phyloP scores from a whole-genome alignment of 148 eudicot species.

The Gaultheria prostrata region DNA sequence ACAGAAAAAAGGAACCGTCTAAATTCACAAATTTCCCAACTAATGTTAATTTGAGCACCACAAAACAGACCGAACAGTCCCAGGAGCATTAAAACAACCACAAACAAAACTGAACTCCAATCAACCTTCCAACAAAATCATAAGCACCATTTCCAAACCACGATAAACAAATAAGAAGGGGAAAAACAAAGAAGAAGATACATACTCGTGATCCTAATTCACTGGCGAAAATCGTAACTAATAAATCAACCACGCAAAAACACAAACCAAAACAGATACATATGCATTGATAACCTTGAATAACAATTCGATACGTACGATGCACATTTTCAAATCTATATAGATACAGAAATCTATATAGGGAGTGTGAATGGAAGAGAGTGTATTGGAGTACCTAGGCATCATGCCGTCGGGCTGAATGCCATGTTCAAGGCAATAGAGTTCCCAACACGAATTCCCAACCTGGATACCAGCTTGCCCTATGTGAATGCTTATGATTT shows the following conservation, averaged over 20 bases:
- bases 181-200: not conserved
- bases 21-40: not conserved
- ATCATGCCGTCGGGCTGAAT: constrained; percentile 52
- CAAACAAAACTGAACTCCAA: not conserved
- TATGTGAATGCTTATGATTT: constrained; percentile 52
- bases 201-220: not conserved
- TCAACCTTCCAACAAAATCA: not conserved
- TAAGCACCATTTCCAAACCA: not conserved
- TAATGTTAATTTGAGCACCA: not conserved
- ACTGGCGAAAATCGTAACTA: too few relatives aligned
- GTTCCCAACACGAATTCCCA: constrained; percentile 62
- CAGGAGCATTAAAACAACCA: not conserved
- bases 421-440: constrained; percentile 54
- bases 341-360: not conserved
- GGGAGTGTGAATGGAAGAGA: not conserved
- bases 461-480: constrained; percentile 63
- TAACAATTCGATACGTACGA: not conserved
- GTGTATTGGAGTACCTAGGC: constrained; percentile 39
- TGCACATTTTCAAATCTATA: not conserved
- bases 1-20: not conserved
- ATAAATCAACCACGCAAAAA: not conserved
- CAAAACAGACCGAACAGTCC: not conserved
- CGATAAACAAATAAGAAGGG: not conserved
- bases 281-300: not conserved
- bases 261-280: not conserved